A percentile compares a stretch with the other conserved stretches of the same genome.
These are phyloP conservation scores for Aulographum hederae DNA, from an alignment of 2,329 filamentous ascomycete genomes.

Conservation along the genomic window DNA sequence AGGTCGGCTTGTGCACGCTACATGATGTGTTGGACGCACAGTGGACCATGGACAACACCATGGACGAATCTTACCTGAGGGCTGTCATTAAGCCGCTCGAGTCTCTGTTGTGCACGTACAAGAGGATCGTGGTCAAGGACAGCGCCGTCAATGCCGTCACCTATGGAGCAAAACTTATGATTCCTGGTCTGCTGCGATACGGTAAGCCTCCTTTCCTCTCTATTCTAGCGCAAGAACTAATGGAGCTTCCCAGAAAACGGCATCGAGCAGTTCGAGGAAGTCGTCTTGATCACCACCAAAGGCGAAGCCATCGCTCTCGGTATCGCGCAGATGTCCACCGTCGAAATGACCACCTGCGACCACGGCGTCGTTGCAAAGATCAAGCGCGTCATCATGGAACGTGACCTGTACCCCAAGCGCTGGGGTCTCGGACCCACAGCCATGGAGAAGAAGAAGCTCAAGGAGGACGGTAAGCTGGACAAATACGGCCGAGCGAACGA, in stretches of 20 bases:
- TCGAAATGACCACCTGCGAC: conserved; percentile 91
- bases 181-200: conserved; percentile 85
- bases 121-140: conserved; percentile 95
- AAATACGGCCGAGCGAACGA: conserved; percentile 93
- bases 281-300: conserved; percentile 97
- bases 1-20: conserved; percentile 69
- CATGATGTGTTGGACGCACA: conserved; percentile 94
- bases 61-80: conserved; percentile 83
- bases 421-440: conserved; percentile 94
- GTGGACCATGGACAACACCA: conserved; percentile 88
- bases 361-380: conserved; percentile 97
- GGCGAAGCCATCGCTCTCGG: conserved; percentile 94
- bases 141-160: conserved; percentile 92
- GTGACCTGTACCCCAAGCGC: conserved; percentile 86
- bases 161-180: conserved; percentile 98
- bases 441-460: conserved; percentile 98
- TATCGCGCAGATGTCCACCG: conserved; percentile 94
- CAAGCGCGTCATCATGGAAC: conserved; percentile 99
- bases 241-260: conserved; percentile 43
- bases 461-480: conserved; percentile 92
- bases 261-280: conserved; percentile 89
- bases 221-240: background rate
- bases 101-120: conserved; percentile 80
- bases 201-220: conserved; percentile 32
- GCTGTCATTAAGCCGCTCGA: conserved; percentile 84